Evolutionary conservation across 192 early-diverging fungal genomes (phyloP), one percentile per base, ranked within the genome.

Genomic region (Entophlyctis helioformis): DNA sequence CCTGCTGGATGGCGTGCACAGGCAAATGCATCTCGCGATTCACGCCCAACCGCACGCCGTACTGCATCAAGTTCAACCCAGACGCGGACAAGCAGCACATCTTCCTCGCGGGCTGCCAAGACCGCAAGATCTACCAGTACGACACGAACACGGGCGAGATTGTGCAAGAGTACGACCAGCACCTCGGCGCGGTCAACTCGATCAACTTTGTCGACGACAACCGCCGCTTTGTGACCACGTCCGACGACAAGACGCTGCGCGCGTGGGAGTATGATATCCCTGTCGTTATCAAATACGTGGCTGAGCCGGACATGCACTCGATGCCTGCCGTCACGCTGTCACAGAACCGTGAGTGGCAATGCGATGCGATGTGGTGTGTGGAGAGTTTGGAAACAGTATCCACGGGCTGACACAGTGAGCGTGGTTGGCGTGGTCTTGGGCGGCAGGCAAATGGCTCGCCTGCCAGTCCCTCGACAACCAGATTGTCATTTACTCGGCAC

Each of bases 241-340:
- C 82, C 26, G 93, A 98, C 61, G 96, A 98, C 70, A 98, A 98
- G 63, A 87, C 86, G 16, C 60, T 98, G 47, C 80, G 96, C 36
- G 89, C 82, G 39, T 98, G 96, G 96, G 96, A 98, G 68, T 94
- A 77, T 58, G 93, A 87, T 50, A 98, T 98, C 53, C 96, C 96
- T 2, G 89, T 98, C 2, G 89, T 93, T 28, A 94, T 98, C 69
- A 96, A 96, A 66, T 87, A 91, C 50, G 78, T 96, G 51, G 90
- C 93, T 16, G 96, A 98, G 36, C 84, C 92, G 3, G 79, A 81
- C 41, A 95, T 98, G 91, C 89, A 96, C 47, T 85, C 85, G 21
- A 90, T 98, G 78, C 93, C 96, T 10, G 76, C 90, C 5, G 91
- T 94, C 11, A 75, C 96, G 0, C 54, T 89, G 38, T 82, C 85